phyloP scores from a whole-genome alignment of 2,329 filamentous ascomycete species.

The Neocatenulostroma microsporum region DNA sequence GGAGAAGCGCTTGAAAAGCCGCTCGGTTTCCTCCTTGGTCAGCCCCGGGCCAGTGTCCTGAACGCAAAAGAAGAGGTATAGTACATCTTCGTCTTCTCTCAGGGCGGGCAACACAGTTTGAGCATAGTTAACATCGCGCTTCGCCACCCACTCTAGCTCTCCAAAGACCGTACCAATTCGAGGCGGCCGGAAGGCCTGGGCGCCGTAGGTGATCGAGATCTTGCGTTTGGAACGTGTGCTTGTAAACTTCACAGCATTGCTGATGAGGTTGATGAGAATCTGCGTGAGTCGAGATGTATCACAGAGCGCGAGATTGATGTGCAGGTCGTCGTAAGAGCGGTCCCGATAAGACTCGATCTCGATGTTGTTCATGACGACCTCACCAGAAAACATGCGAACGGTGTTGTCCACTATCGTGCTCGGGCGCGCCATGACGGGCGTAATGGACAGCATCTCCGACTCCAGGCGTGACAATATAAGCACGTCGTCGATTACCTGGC shows the following conservation, averaged over 20 bases:
- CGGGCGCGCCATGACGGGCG: constrained; percentile 30
- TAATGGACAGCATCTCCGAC: constrained; percentile 30
- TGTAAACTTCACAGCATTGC: constrained; percentile 37
- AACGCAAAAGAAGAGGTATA: constrained; percentile 65
- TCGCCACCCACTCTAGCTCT: constrained; percentile 10
- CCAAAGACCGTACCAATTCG: constrained; percentile 8
- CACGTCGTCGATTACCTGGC: constrained; percentile 36
- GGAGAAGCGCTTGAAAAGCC: constrained; percentile 70
- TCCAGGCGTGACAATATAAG: constrained; percentile 37
- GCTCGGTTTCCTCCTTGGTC: constrained; percentile 61
- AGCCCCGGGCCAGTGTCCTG: constrained; percentile 65
- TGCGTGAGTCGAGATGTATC: constrained; percentile 25
- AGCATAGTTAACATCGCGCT: too few species aligned
- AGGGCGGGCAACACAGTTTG: too few species aligned
- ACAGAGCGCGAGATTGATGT: constrained; percentile 20
- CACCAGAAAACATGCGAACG: constrained; percentile 32
- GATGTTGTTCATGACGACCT: constrained; percentile 29
- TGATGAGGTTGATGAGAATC: constrained; percentile 30
- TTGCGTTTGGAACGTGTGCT: constrained; percentile 1
- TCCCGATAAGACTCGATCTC: constrained; percentile 16
- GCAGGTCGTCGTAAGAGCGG: constrained; percentile 8
- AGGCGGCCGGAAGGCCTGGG: constrained; percentile 3
- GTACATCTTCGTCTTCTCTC: constrained; percentile 47
- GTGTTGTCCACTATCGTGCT: constrained; percentile 28
- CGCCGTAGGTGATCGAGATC: constrained; percentile 10